Conservation (phyloP, 139 green algal genomes). For the Limnomonas spitsbergensis region DNA sequence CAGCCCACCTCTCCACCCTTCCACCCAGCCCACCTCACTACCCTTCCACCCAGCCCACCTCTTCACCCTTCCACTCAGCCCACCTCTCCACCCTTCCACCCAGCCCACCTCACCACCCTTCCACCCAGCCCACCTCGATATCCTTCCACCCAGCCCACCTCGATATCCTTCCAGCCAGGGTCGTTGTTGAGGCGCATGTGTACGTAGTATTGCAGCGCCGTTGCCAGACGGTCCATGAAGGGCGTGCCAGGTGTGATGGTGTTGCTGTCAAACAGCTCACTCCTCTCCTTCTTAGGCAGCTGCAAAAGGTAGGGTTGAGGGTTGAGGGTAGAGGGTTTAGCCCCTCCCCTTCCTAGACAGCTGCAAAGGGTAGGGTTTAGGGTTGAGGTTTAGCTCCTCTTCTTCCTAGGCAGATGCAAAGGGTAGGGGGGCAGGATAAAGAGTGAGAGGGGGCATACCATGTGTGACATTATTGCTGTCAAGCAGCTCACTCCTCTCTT, state of each 20-base stretch:
- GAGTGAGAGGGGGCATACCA: constrained; percentile 90
- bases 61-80: too few species aligned
- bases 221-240: constrained; percentile 93
- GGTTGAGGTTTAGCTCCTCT: too few species aligned
- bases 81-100: too few species aligned
- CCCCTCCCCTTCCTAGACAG: too few species aligned
- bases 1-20: too few species aligned
- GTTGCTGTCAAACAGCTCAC: constrained; percentile 83
- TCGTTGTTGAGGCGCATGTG: constrained; percentile 88
- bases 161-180: constrained; percentile 85
- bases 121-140: constrained; percentile 69
- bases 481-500: constrained; percentile 37
- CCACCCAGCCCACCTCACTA: too few species aligned
- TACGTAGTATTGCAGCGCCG: constrained; percentile 96
- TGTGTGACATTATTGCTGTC: constrained; percentile 99
- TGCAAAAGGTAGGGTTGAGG: too few species aligned
- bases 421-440: too few species aligned
- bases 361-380: neutral
- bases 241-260: constrained; percentile 97
- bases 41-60: too few species aligned
- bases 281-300: constrained; percentile 15
- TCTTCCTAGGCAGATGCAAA: too few species aligned
- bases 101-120: too few species aligned
- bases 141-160: constrained; percentile 63
- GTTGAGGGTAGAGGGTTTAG: too few species aligned